Base-by-base conservation (phyloP, 2,329 filamentous ascomycete species). In the Claviceps sp. region DNA sequence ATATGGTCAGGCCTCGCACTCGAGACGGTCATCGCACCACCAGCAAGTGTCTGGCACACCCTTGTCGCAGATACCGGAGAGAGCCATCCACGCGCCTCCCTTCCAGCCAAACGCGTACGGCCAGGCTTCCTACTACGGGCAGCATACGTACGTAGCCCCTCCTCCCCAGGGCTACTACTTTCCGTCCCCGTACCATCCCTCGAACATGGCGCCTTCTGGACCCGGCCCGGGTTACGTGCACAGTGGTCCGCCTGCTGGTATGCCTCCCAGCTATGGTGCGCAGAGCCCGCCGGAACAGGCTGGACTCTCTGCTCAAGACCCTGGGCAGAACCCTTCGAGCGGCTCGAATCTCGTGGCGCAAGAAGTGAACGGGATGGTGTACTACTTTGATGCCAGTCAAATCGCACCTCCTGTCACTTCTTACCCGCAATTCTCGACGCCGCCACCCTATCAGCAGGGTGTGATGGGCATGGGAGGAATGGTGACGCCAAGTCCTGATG, bases 301-400 rank as follows among this genome's bases (percentile, higher is more conserved):
- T 9, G 30, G 50, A 47, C 63, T 50, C 43, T 57, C 53, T 30
- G 59, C 64, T n/a, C 67, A 70, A 47, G 58, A 62, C 30, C 58
- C 57, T 37, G 58, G 56, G n/a, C 61, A 61, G 43, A 54, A 56
- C 11, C 53, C 62, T 5, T 50, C 59, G n/a, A 45, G 58, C 34
- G 61, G 63, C 34, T 61, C 72, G 18, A 78, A 73, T 56, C 65
- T 81, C 43, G 78, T 85, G 47, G 88, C 88, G 0, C 90, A 96
- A 66, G 91, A 97, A 70, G 83, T 84, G 57, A 95, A 95, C 59
- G 93, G 93, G 55, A 97, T 94, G 78, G 89, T 95, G 1, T 97
- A 95, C 67, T 98, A 95, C 65, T 90, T 89, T 61, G 86, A 95
- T 62, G 77, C 87, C 7, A 77, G 82, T n/a, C 84, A 89, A 62